Percentiles rank a stretch among this genome's conserved stretches.
phyloP scores from a whole-genome alignment of 2,329 filamentous ascomycete genomes.

The Fusarium stilboides region DNA sequence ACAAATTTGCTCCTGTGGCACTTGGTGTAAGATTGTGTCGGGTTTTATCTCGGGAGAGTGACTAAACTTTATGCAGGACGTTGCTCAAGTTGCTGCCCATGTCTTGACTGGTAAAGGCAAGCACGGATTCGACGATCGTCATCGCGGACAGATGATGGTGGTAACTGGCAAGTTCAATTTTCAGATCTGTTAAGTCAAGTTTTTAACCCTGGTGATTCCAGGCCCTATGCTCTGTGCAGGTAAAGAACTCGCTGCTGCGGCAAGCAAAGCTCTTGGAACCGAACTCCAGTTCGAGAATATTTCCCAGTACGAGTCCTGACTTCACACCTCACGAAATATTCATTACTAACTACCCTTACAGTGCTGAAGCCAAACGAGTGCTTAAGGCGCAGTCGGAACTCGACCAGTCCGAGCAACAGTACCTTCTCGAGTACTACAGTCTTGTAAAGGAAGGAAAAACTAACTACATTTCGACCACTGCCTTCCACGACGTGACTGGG shows the following conservation, averaged over 20 bases:
- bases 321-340: accelerated
- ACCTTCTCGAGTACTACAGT: constrained; percentile 27
- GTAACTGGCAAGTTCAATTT: neutral
- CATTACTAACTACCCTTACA: neutral
- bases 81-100: constrained; percentile 29
- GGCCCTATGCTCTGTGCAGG: constrained; percentile 64
- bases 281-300: constrained; percentile 51
- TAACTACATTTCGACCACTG: constrained; percentile 13
- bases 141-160: constrained; percentile 28
- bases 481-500: constrained; percentile 16
- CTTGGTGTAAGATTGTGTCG: neutral
- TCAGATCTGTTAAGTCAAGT: accelerated
- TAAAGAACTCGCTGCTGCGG: constrained; percentile 62
- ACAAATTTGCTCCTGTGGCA: constrained; percentile 31
- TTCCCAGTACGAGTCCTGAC: constrained; percentile 1
- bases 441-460: constrained; percentile 27
- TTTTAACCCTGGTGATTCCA: constrained; percentile 10
- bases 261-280: constrained; percentile 60
- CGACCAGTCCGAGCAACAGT: constrained; percentile 14
- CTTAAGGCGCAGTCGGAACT: constrained; percentile 18
- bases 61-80: neutral
- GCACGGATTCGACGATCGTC: constrained; percentile 22
- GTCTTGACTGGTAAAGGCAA: constrained; percentile 27
- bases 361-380: constrained; percentile 18
- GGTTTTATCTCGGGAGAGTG: accelerated